phyloP scores from a whole-genome alignment of 179 eudicot genomes.

The Gypsophila paniculata region DNA sequence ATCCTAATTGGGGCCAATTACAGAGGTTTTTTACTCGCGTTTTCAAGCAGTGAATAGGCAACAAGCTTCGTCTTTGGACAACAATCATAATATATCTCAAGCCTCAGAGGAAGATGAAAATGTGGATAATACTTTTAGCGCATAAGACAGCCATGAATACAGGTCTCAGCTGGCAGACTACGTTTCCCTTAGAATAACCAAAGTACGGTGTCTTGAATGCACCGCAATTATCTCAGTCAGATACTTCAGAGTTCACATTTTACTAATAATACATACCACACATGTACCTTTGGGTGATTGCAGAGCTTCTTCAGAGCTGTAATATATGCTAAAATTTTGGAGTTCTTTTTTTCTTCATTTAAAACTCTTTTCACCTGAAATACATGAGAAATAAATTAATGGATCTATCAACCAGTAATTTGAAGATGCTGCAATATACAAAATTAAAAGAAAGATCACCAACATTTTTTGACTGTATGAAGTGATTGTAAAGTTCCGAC shows the following conservation, averaged over 20 bases:
- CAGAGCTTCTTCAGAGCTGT: constrained; percentile 98
- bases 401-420: neutral
- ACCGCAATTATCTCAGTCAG: constrained; percentile 11
- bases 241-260: neutral
- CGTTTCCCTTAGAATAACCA: constrained; percentile 3
- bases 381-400: neutral
- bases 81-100: neutral
- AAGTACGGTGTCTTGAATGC: neutral
- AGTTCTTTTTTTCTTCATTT: constrained; percentile 63
- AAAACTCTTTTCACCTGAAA: constrained; percentile 75
- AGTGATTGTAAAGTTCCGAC: constrained; percentile 67
- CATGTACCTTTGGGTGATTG: constrained; percentile 94
- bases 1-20: no score
- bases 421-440: neutral
- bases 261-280: neutral
- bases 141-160: neutral
- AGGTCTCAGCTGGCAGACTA: neutral
- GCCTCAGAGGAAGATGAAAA: constrained; percentile 4
- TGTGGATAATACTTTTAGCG: neutral
- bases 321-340: constrained; percentile 85
- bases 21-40: no score
- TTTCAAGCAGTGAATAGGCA: no score
- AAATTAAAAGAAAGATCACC: constrained; percentile 19
- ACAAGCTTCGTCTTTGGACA: neutral
- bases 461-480: constrained; percentile 94